Conservation (phyloP, 768 basidiomycete genomes). For the Amanita muscaria region DNA sequence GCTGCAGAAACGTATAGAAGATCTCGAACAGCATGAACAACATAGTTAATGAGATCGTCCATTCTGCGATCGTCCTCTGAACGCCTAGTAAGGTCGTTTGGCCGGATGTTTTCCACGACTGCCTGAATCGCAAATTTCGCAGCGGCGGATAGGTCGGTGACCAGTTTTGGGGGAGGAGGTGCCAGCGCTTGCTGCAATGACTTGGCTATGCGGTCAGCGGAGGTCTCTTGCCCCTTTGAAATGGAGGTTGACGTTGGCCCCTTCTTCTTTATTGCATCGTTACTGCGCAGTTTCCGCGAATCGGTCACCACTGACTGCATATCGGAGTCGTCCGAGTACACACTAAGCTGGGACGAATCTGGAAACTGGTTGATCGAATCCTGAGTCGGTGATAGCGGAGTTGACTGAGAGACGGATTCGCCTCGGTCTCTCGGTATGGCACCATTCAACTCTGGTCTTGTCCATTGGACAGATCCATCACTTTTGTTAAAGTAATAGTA, state of each 20-base stretch:
- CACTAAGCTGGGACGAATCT: constrained; percentile 42
- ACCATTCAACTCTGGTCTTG: constrained; percentile 39
- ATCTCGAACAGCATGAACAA: constrained; percentile 68
- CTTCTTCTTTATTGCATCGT: constrained; percentile 16
- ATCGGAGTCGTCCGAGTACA: constrained; percentile 77
- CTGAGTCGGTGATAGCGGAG: constrained; percentile 11
- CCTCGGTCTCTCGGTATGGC: neutral
- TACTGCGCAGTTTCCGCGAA: constrained; percentile 20
- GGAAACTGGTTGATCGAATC: constrained; percentile 22
- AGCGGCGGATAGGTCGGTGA: constrained; percentile 53
- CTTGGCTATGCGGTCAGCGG: constrained; percentile 60
- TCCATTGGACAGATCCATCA: constrained; percentile 64
- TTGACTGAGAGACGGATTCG: constrained; percentile 12
- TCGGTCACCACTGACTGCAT: constrained; percentile 41
- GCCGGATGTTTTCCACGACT: constrained; percentile 52
- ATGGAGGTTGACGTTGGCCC: constrained; percentile 10
- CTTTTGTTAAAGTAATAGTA: constrained; percentile 73
- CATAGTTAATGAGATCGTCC: constrained; percentile 51
- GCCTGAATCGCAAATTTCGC: constrained; percentile 53
- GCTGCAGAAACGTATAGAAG: constrained; percentile 62
- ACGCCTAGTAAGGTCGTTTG: constrained; percentile 33
- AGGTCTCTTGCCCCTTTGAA: constrained; percentile 27
- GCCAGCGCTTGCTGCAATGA: constrained; percentile 52
- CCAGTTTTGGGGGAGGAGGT: constrained; percentile 46
- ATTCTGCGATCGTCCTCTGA: constrained; percentile 49